Base-by-base conservation (phyloP, 2,329 filamentous ascomycete genomes). In the Exophiala phaeomuriformis region DNA sequence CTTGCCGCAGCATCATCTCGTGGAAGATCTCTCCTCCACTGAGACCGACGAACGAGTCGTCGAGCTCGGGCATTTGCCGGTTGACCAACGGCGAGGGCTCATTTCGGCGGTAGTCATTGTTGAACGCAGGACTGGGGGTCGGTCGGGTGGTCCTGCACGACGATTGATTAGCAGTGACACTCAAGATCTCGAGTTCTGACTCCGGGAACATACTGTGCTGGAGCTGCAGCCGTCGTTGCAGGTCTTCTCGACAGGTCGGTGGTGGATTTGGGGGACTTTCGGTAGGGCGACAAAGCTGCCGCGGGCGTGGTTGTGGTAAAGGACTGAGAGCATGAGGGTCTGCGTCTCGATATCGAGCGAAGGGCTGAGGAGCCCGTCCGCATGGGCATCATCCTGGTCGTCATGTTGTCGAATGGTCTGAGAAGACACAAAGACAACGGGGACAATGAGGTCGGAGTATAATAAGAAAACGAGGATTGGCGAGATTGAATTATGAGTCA, bases 1-100 rank as follows among this genome's bases (percentile, higher is more conserved):
- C 81, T 64, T 91, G 87, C 67, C 91, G 81, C 58, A 95, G 79
- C 90, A 98, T 96, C 91, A 97, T 97, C 75, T 97, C 91, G 72
- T 97, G 90, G 73, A 97, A 95, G 64, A 97, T 96, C 72, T 96
- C 85, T 68, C 93, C 93, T 68, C 93, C 91, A 47, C 83, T 95
- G 79, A 90, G 91, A 60, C 91, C 91, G 67, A 97, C 89, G 71
- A 97, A 95, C 84, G 86, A 90, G 70, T 90, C 86, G 70, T 90
- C 86, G 77, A 90, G 84, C 58, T 85, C 81, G 53, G 76, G 76
- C 55, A 75, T 71, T 65, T 77, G 74, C 51, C 75, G 73, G 67
- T 80, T 80, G 64, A 82, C 79, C 57, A 89, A 76, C 57, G 84
- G 84, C 62, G 87, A 84, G 56, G 87, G 69, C 61, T 77, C 81